A percentile compares a stretch with the other conserved stretches of the same genome.
Evolutionary conservation across 1,284 basidiomycete genomes (phyloP).

Genomic region (Hortiboletus rubellus): DNA sequence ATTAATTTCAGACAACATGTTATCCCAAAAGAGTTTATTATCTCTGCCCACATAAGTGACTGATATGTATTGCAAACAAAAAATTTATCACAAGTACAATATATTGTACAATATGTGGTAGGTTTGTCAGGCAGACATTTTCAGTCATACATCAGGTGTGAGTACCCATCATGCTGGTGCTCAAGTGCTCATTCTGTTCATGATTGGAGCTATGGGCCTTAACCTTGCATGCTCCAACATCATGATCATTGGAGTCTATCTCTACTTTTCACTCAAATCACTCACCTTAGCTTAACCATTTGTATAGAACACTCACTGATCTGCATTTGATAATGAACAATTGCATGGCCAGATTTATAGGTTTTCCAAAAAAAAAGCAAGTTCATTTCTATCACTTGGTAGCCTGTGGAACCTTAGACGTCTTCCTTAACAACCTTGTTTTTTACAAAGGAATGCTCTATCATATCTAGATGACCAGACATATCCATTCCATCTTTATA

Average conservation of each 20-base stretch:
- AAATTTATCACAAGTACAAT: too few relatives aligned
- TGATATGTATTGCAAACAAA: too few relatives aligned
- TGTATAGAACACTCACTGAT: slow-evolving; percentile 15
- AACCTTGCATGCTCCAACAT: slow-evolving; percentile 27
- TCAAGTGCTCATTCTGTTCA: slow-evolving; percentile 21
- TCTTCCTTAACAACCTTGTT: slow-evolving; percentile 8
- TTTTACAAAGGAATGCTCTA: slow-evolving; percentile 6
- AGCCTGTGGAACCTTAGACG: background rate
- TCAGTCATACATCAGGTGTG: too few relatives aligned
- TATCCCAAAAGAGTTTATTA: too few relatives aligned
- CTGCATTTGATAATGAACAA: slow-evolving; percentile 12
- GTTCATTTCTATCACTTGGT: slow-evolving; percentile 13
- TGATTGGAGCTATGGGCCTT: slow-evolving; percentile 14
- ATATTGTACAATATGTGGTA: too few relatives aligned
- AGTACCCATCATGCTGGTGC: background rate
- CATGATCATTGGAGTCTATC: slow-evolving; percentile 16
- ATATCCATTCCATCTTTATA: too few relatives aligned
- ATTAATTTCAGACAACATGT: too few relatives aligned
- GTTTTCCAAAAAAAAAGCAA: background rate
- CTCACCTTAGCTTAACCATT: too few relatives aligned
- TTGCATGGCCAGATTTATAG: background rate
- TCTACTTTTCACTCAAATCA: too few relatives aligned
- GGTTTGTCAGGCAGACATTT: too few relatives aligned
- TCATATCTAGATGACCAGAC: background rate
- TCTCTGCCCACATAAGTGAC: too few relatives aligned